Conservation (phyloP, 2,329 filamentous ascomycete genomes). For the Nigrospora sphaerica region DNA sequence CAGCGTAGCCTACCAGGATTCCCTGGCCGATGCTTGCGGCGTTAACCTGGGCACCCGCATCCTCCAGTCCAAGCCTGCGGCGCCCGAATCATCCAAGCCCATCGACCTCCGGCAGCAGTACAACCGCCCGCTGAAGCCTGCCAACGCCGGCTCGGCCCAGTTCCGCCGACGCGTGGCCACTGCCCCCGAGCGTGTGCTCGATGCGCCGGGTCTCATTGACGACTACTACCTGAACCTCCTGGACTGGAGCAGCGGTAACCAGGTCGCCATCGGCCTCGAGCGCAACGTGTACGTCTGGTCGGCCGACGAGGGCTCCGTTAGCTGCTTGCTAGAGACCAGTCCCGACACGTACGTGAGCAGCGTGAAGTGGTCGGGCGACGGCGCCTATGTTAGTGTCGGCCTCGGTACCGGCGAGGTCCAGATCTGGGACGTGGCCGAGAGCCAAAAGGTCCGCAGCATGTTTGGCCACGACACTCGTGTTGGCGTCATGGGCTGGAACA, state of each 20-base stretch:
- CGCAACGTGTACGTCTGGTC: conserved; percentile 99
- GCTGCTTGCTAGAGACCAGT: conserved; percentile 78
- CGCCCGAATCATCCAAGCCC: conserved; percentile 97
- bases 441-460: conserved; percentile 96
- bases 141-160: conserved; percentile 68
- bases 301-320: conserved; percentile 84
- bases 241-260: conserved; percentile 96
- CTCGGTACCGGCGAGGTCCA: conserved; percentile 94
- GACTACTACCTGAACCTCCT: conserved; percentile 99
- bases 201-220: conserved; percentile 91
- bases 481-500: conserved; percentile 98
- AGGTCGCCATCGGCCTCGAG: conserved; percentile 95
- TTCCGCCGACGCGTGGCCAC: conserved; percentile 89
- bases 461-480: conserved; percentile 94
- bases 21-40: conserved; percentile 82
- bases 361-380: conserved; percentile 97
- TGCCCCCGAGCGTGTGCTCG: conserved; percentile 89
- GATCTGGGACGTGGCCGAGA: conserved; percentile 97
- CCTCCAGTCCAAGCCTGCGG: conserved; percentile 93
- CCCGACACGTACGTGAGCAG: conserved; percentile 95
- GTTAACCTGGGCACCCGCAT: conserved; percentile 93
- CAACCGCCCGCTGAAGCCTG: conserved; percentile 86
- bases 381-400: conserved; percentile 91
- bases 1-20: conserved; percentile 85
- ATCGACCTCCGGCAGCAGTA: conserved; percentile 97